A percentile compares a stretch with the other conserved stretches of the same genome.
These are phyloP conservation scores for Novymonas esmeraldas DNA, from an alignment of 208 protist genomes.

Conservation along the genomic window DNA sequence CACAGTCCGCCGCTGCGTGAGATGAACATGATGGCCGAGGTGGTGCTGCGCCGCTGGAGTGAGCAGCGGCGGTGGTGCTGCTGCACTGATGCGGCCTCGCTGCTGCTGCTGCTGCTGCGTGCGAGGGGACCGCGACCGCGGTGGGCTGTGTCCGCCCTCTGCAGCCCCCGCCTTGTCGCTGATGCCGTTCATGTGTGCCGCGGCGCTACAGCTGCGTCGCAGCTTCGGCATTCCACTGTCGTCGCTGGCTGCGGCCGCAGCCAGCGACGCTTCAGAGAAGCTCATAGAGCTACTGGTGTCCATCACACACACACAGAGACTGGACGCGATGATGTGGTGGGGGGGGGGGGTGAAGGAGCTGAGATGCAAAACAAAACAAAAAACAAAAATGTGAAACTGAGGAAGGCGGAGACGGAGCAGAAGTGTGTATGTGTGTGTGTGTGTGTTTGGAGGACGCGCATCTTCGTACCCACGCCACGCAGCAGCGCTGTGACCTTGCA, in stretches of 20 bases:
- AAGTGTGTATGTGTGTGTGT: conserved; percentile 2
- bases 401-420: neutral
- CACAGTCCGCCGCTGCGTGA: too few species aligned
- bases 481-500: conserved; percentile 1
- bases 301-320: neutral
- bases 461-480: neutral
- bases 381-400: conserved; percentile 11
- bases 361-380: neutral
- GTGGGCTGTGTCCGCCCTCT: too few species aligned
- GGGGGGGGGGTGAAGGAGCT: neutral
- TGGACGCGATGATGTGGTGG: neutral
- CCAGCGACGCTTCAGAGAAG: neutral
- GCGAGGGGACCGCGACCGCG: too few species aligned
- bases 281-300: neutral
- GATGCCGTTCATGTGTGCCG: too few species aligned
- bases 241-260: neutral
- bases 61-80: too few species aligned
- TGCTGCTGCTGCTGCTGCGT: too few species aligned
- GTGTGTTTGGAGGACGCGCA: neutral
- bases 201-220: neutral
- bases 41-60: too few species aligned
- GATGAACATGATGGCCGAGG: too few species aligned
- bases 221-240: neutral
- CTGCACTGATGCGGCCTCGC: too few species aligned
- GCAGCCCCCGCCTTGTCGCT: too few species aligned